These are phyloP conservation scores for Xanthoconium purpureum DNA, from an alignment of 768 basidiomycete genomes.

Conservation along the genomic window DNA sequence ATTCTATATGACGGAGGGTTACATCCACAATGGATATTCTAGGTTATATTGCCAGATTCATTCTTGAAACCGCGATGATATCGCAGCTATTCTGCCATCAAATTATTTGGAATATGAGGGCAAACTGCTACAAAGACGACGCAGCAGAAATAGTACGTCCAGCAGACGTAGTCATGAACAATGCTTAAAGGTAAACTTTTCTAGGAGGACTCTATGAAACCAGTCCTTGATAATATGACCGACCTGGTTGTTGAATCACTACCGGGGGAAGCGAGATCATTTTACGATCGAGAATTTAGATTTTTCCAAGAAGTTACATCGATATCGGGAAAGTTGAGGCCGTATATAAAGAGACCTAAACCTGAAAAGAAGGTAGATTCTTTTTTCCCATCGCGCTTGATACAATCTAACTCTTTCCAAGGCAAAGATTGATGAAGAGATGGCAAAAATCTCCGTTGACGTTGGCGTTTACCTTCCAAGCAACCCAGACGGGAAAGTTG, in stretches of 20 bases:
- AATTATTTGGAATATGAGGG: conserved; percentile 99
- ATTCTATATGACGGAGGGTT: background rate
- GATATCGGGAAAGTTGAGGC: conserved; percentile 96
- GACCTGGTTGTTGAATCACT: conserved; percentile 75
- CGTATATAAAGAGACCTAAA: conserved; percentile 92
- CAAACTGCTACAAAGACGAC: conserved; percentile 94
- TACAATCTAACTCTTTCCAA: conserved; percentile 28
- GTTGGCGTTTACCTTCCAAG: conserved; percentile 97
- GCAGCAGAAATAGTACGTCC: conserved; percentile 70
- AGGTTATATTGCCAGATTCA: conserved; percentile 95
- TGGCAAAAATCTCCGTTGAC: conserved; percentile 92
- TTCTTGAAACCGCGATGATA: conserved; percentile 95
- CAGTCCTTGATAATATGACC: conserved; percentile 85
- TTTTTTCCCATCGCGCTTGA: background rate
- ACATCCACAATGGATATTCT: background rate
- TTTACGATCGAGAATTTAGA: conserved; percentile 92
- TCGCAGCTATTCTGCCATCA: conserved; percentile 98
- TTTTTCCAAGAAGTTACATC: conserved; percentile 98
- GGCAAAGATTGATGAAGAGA: conserved; percentile 99
- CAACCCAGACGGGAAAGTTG: conserved; percentile 93
- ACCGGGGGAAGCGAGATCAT: conserved; percentile 82
- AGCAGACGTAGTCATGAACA: background rate
- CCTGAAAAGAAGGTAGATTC: conserved; percentile 85
- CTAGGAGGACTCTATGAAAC: conserved; percentile 95
- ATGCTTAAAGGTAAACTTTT: conserved; percentile 1